Base-by-base conservation (phyloP, 176 grass and related monocot genomes). In the Carex cristatella region DNA sequence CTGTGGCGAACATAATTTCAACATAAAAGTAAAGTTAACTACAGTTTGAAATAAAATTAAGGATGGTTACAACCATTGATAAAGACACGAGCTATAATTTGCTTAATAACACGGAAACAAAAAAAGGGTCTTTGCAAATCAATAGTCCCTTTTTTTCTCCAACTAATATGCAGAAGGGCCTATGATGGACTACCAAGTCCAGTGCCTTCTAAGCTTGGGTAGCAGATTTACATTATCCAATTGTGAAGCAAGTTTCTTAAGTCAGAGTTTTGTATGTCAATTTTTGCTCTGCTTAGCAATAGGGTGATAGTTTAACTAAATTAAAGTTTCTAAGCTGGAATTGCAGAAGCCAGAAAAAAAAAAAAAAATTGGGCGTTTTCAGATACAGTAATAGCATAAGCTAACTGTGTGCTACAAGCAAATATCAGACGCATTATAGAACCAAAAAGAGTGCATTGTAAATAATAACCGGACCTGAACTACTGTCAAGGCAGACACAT, bases 1-100 rank as follows among this genome's bases (percentile, higher is more conserved):
- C 91, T 94, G 89, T 65, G 89, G 12, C 5, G 4, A 71, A 44
- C 35, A 46, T 71, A 40, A 69, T 69, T 69, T 23, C 19, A 71
- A 40, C 3, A 42, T 38, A 40, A 42, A 42, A 44, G 37, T n/a
- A n/a, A 71, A 71, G 35, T 40, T 44, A 42, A 71, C 18, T 18
- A 71, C 5, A 71, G 13, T 42, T 71, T 18, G 0, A 16, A 44
- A 35, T 28, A 69, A 35, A 68, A 68, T 13, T 31, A 66, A 67
- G 35, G 30, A 13, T 35, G 31, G 11, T 35, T 67, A 30, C 64
- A 15, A 33, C 10, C 4, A 65, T 33, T 31, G 30, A 65, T 31
- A 65, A 33, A 12, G 18, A 6, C 66, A n/a, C 4, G 18, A 69
- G n/a, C 19, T 27, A 69, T 12, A 69, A 40, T 40, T 65, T 69